A percentile compares a stretch with the other conserved stretches of the same genome.
phyloP scores from a whole-genome alignment of 1,139 yeast species.

The Cylindricascospora bacillispora region DNA sequence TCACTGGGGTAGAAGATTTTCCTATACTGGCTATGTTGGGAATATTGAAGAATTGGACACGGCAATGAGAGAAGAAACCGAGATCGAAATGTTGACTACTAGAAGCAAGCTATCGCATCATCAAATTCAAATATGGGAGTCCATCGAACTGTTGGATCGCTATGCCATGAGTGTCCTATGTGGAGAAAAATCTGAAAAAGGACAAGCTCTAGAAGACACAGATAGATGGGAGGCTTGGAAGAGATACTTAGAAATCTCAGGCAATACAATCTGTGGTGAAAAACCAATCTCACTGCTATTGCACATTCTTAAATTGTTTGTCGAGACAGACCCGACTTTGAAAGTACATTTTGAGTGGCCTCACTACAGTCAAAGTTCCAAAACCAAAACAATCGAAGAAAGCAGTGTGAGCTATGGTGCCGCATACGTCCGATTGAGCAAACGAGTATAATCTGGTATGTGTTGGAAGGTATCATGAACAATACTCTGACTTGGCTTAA shows the following conservation, averaged over 20 bases:
- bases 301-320: conserved; percentile 26
- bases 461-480: neutral
- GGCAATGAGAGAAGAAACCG: conserved; percentile 15
- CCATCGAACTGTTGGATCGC: conserved; percentile 61
- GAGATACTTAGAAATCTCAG: conserved; percentile 51
- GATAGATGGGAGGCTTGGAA: conserved; percentile 42
- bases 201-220: conserved; percentile 29
- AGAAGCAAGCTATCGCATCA: conserved; percentile 14
- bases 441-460: neutral
- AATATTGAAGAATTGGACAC: conserved; percentile 16
- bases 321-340: conserved; percentile 8
- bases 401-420: conserved; percentile 87
- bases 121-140: conserved; percentile 43
- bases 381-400: conserved; percentile 38
- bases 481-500: neutral
- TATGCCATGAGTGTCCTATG: conserved; percentile 52
- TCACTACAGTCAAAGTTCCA: conserved; percentile 70
- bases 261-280: conserved; percentile 90
- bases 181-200: neutral
- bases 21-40: conserved; percentile 45
- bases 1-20: conserved; percentile 86
- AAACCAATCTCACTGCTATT: conserved; percentile 60
- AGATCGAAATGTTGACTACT: conserved; percentile 17
- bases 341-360: conserved; percentile 48
- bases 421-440: conserved; percentile 35